Evolutionary conservation across 2,329 filamentous ascomycete species (phyloP).

Genomic region (Zymoseptoria tritici): DNA sequence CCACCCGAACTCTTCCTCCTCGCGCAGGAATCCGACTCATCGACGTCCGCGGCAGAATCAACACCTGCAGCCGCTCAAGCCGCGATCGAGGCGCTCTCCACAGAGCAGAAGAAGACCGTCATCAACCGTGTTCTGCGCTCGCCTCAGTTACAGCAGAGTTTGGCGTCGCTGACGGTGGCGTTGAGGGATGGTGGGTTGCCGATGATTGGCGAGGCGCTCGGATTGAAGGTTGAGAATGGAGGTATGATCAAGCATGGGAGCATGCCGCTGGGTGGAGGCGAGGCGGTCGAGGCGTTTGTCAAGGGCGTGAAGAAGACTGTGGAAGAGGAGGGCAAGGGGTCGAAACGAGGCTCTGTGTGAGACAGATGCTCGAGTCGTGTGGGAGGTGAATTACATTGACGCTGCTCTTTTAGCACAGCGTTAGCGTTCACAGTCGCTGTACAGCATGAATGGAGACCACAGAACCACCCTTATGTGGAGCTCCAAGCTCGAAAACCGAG

Average conservation of each 20-base stretch:
- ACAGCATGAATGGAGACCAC: background rate
- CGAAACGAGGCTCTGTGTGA: background rate
- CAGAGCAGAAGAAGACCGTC: slow-evolving; percentile 71
- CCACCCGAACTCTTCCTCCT: slow-evolving; percentile 73
- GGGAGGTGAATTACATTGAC: background rate
- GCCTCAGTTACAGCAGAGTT: slow-evolving; percentile 82
- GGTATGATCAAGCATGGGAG: slow-evolving; percentile 70
- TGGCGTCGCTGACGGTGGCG: slow-evolving; percentile 78
- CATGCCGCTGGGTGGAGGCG: slow-evolving; percentile 78
- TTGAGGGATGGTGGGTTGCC: slow-evolving; percentile 84
- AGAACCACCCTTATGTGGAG: background rate
- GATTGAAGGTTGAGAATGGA: slow-evolving; percentile 73
- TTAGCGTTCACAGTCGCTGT: background rate
- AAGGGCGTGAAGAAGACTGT: slow-evolving; percentile 78
- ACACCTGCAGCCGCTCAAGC: slow-evolving; percentile 55
- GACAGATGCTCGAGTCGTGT: background rate
- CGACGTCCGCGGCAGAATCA: slow-evolving; percentile 55
- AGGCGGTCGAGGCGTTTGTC: slow-evolving; percentile 86
- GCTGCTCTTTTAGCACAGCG: background rate
- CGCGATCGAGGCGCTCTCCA: slow-evolving; percentile 64
- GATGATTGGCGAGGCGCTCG: slow-evolving; percentile 78
- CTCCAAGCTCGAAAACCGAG: background rate
- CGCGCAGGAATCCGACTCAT: slow-evolving; percentile 54
- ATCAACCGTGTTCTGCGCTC: slow-evolving; percentile 76
- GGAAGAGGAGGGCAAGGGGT: slow-evolving; percentile 45